phyloP scores from a whole-genome alignment of 495 filamentous ascomycete species.

The Penicillium coffeae region DNA sequence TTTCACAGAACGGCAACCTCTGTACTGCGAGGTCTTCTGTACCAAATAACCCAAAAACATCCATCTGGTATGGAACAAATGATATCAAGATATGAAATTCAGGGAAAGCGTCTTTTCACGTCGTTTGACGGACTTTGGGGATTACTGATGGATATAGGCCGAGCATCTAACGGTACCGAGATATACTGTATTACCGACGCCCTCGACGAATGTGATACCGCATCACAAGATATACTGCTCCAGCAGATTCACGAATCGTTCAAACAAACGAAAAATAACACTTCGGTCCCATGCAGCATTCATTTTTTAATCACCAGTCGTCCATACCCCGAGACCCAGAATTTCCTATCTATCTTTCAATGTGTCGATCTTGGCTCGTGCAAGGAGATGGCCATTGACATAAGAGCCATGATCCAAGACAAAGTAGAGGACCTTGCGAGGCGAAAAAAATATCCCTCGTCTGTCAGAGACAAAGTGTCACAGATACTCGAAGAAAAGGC shows the following conservation, averaged over 20 bases:
- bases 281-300: background rate
- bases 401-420: slow-evolving; percentile 15
- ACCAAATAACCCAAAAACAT: slow-evolving; percentile 18
- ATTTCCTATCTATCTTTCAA: slow-evolving; percentile 10
- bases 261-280: background rate
- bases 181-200: slow-evolving; percentile 24
- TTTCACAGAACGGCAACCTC: slow-evolving; percentile 9
- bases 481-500: slow-evolving; percentile 20
- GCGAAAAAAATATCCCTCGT: slow-evolving; percentile 17
- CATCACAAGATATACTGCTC: background rate
- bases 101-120: slow-evolving; percentile 17
- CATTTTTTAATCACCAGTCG: slow-evolving; percentile 27
- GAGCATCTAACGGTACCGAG: background rate
- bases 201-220: background rate
- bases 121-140: slow-evolving; percentile 30
- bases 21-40: slow-evolving; percentile 25
- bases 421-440: slow-evolving; percentile 15
- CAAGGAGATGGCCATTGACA: slow-evolving; percentile 12
- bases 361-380: slow-evolving; percentile 13
- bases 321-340: slow-evolving; percentile 17
- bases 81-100: slow-evolving; percentile 17
- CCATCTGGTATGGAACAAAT: slow-evolving; percentile 17
- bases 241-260: background rate
- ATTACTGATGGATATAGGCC: slow-evolving; percentile 9
- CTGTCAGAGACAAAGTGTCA: slow-evolving; percentile 7